These are phyloP conservation scores for Pterocarpus santalinus DNA, from an alignment of 306 rosid genomes.

Conservation along the genomic window DNA sequence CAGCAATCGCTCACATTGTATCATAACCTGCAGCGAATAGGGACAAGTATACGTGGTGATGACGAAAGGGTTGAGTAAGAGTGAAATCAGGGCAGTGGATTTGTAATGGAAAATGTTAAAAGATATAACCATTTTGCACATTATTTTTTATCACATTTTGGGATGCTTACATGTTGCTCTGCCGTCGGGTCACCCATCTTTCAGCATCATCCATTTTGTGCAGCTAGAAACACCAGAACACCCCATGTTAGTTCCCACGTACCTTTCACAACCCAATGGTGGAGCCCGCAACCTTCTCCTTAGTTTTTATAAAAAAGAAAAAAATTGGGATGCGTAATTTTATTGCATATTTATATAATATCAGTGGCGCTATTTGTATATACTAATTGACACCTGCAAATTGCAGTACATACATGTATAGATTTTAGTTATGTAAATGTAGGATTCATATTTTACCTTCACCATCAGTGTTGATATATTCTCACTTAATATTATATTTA, in stretches of 20 bases:
- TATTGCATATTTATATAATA: neutral
- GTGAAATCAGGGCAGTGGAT: conserved; percentile 64
- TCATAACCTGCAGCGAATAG: conserved; percentile 20
- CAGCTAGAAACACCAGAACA: conserved; percentile 52
- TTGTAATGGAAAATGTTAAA: conserved; percentile 52
- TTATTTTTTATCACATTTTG: conserved; percentile 32
- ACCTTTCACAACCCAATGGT: conserved; percentile 72
- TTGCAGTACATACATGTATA: too few species aligned
- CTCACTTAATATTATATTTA: too few species aligned
- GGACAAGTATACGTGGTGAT: conserved; percentile 73
- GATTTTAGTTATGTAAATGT: too few species aligned
- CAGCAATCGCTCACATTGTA: conserved; percentile 35
- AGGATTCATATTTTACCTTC: too few species aligned
- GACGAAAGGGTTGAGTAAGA: conserved; percentile 92
- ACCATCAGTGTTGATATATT: too few species aligned
- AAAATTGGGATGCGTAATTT: conserved; percentile 30
- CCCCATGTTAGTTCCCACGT: conserved; percentile 67
- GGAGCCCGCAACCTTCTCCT: conserved; percentile 57
- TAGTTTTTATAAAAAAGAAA: neutral
- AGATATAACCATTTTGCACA: conserved; percentile 35
- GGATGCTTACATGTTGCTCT: conserved; percentile 46
- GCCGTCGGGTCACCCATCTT: conserved; percentile 55
- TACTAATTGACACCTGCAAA: too few species aligned
- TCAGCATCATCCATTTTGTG: conserved; percentile 60
- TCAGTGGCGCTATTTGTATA: too few species aligned